Evolutionary conservation across 805 yeast genomes (phyloP).

Genomic region (Saccharomycopsis oosterbeekiorum): DNA sequence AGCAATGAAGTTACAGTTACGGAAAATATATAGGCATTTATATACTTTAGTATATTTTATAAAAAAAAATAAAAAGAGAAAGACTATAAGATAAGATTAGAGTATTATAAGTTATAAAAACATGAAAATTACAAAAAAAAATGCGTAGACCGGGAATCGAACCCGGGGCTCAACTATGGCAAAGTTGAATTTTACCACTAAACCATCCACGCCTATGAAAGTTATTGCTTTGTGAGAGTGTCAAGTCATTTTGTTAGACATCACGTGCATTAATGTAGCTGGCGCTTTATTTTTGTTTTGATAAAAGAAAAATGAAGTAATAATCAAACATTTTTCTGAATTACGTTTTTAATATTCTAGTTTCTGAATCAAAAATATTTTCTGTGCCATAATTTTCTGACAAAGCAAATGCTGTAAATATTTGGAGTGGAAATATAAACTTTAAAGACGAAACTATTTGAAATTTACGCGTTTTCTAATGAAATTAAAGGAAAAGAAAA

Average conservation of each 20-base stretch:
- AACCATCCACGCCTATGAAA: conserved; percentile 36
- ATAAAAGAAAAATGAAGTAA: no score
- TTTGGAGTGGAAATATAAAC: no score
- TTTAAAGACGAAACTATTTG: no score
- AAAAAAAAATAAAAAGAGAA: not conserved
- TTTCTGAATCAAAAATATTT: no score
- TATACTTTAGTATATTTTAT: not conserved
- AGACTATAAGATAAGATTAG: not conserved
- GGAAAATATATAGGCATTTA: not conserved
- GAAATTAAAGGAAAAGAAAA: no score
- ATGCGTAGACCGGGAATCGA: conserved; percentile 52
- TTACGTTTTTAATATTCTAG: no score
- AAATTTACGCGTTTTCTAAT: no score
- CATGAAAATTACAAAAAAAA: conserved; percentile 22
- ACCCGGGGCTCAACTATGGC: conserved; percentile 53
- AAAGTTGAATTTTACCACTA: conserved; percentile 48
- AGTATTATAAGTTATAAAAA: not conserved
- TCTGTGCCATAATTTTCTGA: no score
- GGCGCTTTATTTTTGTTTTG: no score
- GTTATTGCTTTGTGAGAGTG: not conserved
- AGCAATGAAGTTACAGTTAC: not conserved
- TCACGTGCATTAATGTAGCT: no score
- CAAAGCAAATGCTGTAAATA: no score
- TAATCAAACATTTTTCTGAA: no score
- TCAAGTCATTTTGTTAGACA: not conserved